Evolutionary conservation across 306 rosid species (phyloP).

Genomic region (Styphnolobium japonicum): DNA sequence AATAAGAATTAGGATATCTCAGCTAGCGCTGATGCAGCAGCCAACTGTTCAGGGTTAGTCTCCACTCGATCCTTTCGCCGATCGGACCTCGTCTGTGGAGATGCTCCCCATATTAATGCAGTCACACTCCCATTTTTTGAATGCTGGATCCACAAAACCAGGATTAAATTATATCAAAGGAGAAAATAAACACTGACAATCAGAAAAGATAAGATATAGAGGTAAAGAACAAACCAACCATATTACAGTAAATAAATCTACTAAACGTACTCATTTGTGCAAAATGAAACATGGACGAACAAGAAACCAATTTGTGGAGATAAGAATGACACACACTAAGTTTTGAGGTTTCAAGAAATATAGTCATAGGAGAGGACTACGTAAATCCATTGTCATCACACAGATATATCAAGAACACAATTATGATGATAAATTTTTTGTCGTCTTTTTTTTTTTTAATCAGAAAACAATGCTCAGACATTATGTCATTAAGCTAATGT

Average conservation of each 20-base stretch:
- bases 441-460: not conserved
- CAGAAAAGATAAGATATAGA: not conserved
- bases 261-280: not conserved
- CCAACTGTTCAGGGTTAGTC: slow-evolving; percentile 94
- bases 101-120: slow-evolving; percentile 97
- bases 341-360: not conserved
- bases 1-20: slow-evolving; percentile 64
- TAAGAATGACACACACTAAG: not conserved
- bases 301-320: not conserved
- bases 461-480: not conserved
- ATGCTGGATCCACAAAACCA: slow-evolving; percentile 47
- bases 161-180: not conserved
- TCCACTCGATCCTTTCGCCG: slow-evolving; percentile 95
- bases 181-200: not conserved
- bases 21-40: slow-evolving; percentile 95
- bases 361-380: not conserved
- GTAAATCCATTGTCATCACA: not conserved
- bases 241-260: not conserved
- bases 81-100: slow-evolving; percentile 96
- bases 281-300: not conserved
- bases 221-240: not conserved
- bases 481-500: not conserved
- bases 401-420: not conserved
- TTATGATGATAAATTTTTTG: no score
- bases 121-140: slow-evolving; percentile 71